phyloP scores from a whole-genome alignment of 2,329 filamentous ascomycete species.

The Alternaria longipes region DNA sequence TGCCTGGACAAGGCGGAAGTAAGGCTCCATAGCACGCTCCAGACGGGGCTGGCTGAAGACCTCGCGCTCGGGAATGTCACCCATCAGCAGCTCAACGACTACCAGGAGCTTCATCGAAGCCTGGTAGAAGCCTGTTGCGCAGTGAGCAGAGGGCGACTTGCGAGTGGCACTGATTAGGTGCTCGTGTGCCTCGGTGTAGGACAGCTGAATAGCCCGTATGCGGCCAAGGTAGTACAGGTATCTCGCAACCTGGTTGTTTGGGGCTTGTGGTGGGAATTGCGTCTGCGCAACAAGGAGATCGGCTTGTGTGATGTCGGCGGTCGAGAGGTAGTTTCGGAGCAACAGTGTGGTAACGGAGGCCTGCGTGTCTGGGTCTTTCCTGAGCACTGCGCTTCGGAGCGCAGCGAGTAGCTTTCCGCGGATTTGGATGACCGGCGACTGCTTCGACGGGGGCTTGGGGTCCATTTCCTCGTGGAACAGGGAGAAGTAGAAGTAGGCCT shows the following conservation, averaged over 20 bases:
- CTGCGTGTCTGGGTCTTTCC: constrained; percentile 97
- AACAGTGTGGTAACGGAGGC: constrained; percentile 94
- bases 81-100: constrained; percentile 97
- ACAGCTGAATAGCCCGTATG: constrained; percentile 94
- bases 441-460: constrained; percentile 86
- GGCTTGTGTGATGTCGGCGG: constrained; percentile 95
- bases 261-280: constrained; percentile 90
- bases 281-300: constrained; percentile 96
- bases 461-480: constrained; percentile 92
- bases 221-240: constrained; percentile 98
- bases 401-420: constrained; percentile 86
- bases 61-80: constrained; percentile 94
- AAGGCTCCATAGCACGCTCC: constrained; percentile 88
- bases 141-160: constrained; percentile 89
- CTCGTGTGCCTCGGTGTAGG: constrained; percentile 96
- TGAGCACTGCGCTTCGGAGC: constrained; percentile 91
- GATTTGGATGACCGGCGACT: constrained; percentile 86
- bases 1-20: constrained; percentile 92
- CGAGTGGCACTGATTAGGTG: constrained; percentile 92
- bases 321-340: constrained; percentile 93
- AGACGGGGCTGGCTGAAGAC: constrained; percentile 90
- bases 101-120: constrained; percentile 95
- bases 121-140: constrained; percentile 93
- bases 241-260: constrained; percentile 97
- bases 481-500: constrained; percentile 98